phyloP scores from a whole-genome alignment of 1,284 basidiomycete genomes.

The Leucoagaricus sp. region DNA sequence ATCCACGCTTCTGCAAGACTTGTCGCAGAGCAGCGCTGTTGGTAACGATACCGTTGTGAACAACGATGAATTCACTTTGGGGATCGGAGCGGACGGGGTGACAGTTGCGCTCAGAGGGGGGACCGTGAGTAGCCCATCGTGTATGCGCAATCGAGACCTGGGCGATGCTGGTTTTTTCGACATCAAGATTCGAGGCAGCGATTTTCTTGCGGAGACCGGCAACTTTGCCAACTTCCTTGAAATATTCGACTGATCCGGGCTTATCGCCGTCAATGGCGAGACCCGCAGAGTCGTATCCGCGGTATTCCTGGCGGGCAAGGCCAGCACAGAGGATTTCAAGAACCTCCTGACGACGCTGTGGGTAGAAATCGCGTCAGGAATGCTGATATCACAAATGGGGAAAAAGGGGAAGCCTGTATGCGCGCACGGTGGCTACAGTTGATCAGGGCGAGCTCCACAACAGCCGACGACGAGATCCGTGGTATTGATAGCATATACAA shows the following conservation, averaged over 20 bases:
- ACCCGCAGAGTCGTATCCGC: constrained; percentile 98
- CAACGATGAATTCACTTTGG: constrained; percentile 85
- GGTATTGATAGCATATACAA: constrained; percentile 6
- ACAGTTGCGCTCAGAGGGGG: constrained; percentile 88
- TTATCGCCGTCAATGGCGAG: constrained; percentile 95
- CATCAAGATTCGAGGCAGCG: constrained; percentile 75
- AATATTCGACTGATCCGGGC: constrained; percentile 77
- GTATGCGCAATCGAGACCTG: constrained; percentile 99
- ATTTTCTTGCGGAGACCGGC: constrained; percentile 93
- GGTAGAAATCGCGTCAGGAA: constrained; percentile 9
- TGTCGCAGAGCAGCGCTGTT: constrained; percentile 89
- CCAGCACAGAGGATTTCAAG: constrained; percentile 93
- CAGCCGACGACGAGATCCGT: not conserved
- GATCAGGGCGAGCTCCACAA: not conserved
- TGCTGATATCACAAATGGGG: constrained; percentile 15
- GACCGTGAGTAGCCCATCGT: constrained; percentile 99
- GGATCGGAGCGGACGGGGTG: constrained; percentile 93
- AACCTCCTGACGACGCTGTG: constrained; percentile 87
- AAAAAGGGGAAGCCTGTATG: constrained; percentile 6
- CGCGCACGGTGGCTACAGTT: not conserved
- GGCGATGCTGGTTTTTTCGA: constrained; percentile 80
- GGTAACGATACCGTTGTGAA: constrained; percentile 99
- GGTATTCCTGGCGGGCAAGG: constrained; percentile 95
- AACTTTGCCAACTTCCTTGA: constrained; percentile 99
- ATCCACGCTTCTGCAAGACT: constrained; percentile 96